Evolutionary conservation across 805 yeast genomes (phyloP).

Genomic region (Kuraishia piskuri): DNA sequence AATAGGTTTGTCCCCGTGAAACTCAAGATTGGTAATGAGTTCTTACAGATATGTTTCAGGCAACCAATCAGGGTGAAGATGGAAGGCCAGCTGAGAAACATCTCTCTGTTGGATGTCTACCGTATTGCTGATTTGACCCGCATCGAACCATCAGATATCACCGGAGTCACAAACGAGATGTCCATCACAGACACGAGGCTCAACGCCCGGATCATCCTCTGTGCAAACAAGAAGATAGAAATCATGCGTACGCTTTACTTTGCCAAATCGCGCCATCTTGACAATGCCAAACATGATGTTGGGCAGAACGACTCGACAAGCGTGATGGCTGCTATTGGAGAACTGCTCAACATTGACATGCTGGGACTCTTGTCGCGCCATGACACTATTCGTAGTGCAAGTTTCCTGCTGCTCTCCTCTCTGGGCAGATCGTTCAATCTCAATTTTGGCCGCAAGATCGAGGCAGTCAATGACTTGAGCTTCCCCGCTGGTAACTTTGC

Average conservation of each 20-base stretch:
- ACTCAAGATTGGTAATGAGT: slow-evolving; percentile 62
- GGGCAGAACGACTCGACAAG: slow-evolving; percentile 19
- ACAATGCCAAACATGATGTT: slow-evolving; percentile 18
- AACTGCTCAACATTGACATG: slow-evolving; percentile 54
- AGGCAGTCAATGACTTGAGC: slow-evolving; percentile 47
- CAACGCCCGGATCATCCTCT: slow-evolving; percentile 28
- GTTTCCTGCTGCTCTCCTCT: slow-evolving; percentile 55
- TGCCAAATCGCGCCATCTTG: slow-evolving; percentile 44
- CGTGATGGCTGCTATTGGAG: slow-evolving; percentile 37
- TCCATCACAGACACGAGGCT: slow-evolving; percentile 29
- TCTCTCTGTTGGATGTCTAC: slow-evolving; percentile 34
- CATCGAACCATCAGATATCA: slow-evolving; percentile 30
- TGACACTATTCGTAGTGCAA: slow-evolving; percentile 50
- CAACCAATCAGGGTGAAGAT: slow-evolving; percentile 33
- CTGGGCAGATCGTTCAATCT: slow-evolving; percentile 52
- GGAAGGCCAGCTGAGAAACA: slow-evolving; percentile 23
- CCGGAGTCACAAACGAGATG: slow-evolving; percentile 43
- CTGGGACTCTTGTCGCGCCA: slow-evolving; percentile 59
- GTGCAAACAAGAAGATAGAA: slow-evolving; percentile 46
- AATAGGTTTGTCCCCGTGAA: slow-evolving; percentile 52
- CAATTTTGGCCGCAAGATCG: slow-evolving; percentile 48
- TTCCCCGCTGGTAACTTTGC: slow-evolving; percentile 62
- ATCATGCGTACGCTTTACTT: slow-evolving; percentile 65
- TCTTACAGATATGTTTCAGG: slow-evolving; percentile 45
- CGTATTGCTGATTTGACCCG: slow-evolving; percentile 30